These are phyloP conservation scores for Xerophyta viscosa DNA, from an alignment of 106 monocot genomes.

Conservation along the genomic window DNA sequence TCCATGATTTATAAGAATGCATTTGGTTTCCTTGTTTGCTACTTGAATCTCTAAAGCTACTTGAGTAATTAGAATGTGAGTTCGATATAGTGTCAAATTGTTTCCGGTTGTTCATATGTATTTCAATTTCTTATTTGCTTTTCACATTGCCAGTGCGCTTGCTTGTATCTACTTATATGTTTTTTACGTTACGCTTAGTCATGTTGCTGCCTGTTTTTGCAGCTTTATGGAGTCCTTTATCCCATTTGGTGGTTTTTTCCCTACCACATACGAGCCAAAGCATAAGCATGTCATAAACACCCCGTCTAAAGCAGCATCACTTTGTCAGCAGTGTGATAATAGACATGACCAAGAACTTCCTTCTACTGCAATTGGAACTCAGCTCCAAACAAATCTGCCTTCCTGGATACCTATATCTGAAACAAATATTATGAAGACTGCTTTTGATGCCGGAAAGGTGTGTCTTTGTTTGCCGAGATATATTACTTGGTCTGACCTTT, in stretches of 20 bases:
- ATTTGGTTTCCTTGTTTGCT: too few relatives aligned
- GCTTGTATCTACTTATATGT: too few relatives aligned
- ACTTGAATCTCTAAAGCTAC: too few relatives aligned
- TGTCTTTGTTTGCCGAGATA: slow-evolving; percentile 5
- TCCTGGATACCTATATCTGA: slow-evolving; percentile 33
- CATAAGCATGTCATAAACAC: slow-evolving; percentile 21
- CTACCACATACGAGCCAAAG: slow-evolving; percentile 27
- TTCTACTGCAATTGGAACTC: slow-evolving; percentile 23
- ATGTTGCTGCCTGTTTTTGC: slow-evolving; percentile 3
- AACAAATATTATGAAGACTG: slow-evolving; percentile 13
- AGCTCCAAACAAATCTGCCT: slow-evolving; percentile 27
- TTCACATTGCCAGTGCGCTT: too few relatives aligned
- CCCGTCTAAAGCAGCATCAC: slow-evolving; percentile 18
- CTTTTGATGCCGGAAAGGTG: slow-evolving; percentile 43
- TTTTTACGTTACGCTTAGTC: too few relatives aligned
- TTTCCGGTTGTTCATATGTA: too few relatives aligned
- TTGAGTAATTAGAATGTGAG: too few relatives aligned
- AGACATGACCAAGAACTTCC: slow-evolving; percentile 67
- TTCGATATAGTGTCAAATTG: too few relatives aligned
- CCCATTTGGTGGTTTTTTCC: slow-evolving; percentile 60
- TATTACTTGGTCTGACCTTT: background rate
- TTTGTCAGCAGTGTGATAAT: slow-evolving; percentile 53
- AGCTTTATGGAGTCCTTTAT: slow-evolving; percentile 57
- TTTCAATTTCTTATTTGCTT: too few relatives aligned
- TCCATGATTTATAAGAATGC: too few relatives aligned